Evolutionary conservation across 345 rosid species (phyloP).

Genomic region (Hirschfeldia incana): DNA sequence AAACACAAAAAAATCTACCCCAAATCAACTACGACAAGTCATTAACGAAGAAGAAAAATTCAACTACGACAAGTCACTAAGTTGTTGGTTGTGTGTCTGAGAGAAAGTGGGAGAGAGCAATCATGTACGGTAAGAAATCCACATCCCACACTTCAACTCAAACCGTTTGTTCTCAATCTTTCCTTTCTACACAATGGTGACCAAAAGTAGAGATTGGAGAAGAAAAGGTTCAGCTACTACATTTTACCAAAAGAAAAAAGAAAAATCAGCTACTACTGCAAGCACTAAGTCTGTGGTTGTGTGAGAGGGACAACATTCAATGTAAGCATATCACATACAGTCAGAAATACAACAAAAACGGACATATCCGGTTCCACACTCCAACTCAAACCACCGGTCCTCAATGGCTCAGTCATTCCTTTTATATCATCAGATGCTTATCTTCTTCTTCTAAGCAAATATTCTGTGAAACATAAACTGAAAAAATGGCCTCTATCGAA

Average conservation of each 20-base stretch:
- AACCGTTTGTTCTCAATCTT: not conserved
- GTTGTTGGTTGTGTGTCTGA: not conserved
- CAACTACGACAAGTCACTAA: not conserved
- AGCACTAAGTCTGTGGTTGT: not conserved
- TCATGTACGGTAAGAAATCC: not conserved
- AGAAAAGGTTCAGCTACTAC: not conserved
- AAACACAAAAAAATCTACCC: too few species aligned
- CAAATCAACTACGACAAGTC: not conserved
- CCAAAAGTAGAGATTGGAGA: not conserved
- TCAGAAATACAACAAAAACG: not conserved
- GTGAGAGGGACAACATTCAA: not conserved
- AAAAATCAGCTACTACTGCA: not conserved
- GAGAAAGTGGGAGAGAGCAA: not conserved
- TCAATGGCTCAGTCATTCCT: not conserved
- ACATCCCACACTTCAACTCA: not conserved
- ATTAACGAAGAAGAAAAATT: not conserved
- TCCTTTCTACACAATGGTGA: not conserved
- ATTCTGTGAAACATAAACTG: not conserved
- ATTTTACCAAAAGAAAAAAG: too few species aligned
- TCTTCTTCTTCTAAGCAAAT: not conserved
- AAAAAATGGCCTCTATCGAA: not conserved
- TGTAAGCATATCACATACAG: not conserved
- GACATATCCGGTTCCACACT: conserved; percentile 7
- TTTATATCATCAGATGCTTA: not conserved
- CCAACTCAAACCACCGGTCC: not conserved